Base-by-base conservation (phyloP, 768 basidiomycete species). In the Amanita rimosa region DNA sequence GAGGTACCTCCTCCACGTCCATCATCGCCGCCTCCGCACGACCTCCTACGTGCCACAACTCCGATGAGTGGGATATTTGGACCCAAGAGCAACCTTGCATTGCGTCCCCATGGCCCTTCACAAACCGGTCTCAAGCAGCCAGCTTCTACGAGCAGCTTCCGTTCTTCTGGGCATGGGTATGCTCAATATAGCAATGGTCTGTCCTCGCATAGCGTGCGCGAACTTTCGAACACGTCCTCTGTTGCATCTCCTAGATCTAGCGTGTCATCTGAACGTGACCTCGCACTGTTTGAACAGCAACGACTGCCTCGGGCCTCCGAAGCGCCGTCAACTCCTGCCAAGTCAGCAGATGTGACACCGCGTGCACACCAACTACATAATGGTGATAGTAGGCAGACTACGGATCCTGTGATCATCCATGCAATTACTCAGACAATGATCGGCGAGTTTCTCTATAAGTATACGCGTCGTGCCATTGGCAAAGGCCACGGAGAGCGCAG, bases 401-500 rank as follows among this genome's bases (percentile, higher is more conserved):
- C 95, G 22, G 95, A 99, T 60, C 94, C 93, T 3, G 67, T 73
- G 2, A 69, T 96, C 58, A 96, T 98, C 55, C 95, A 97, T 61
- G 86, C 94, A 1, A 97, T 98, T 57, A 99, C 96, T 13, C 95
- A 98, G 72, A 96, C 94, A 19, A 99, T 99, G 96, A 98, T 98
- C 55, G 95, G 96, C 44, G 95, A 98, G 71, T 97, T 93, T 67
- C 65, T 99, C 69, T 90, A 88, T 76, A 98, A 98, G 72, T 97
- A 99, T 67, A 97, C 95, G 7, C 76, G 95, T 45, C 77, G 80
- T 50, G 68, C 87, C 14, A 79, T 98, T 58, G 91, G 93, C 19
- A 94, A 88, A 65, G 93, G 91, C 10, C 78, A 92, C 61, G 89
- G 89, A 17, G 85, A 91, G 62, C 83, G 79, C 62, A 72, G 94